These are phyloP conservation scores for Lophiostoma macrostomum DNA, from an alignment of 495 filamentous ascomycete genomes.

Conservation along the genomic window DNA sequence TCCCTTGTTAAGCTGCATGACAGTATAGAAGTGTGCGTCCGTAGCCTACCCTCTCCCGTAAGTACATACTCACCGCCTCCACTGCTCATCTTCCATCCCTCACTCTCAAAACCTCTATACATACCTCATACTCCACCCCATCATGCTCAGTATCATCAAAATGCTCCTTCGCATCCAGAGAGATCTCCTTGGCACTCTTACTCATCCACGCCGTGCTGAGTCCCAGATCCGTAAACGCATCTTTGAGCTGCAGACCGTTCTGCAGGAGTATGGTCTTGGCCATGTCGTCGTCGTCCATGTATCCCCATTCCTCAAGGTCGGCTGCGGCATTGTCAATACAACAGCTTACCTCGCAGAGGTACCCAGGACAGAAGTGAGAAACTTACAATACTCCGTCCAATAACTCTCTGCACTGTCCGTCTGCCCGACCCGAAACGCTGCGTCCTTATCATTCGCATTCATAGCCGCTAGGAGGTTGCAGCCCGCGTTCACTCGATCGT, in stretches of 20 bases:
- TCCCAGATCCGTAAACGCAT: not conserved
- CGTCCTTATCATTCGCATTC: no score
- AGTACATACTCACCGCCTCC: no score
- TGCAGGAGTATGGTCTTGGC: not conserved
- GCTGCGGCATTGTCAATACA: not conserved
- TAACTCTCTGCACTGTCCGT: not conserved
- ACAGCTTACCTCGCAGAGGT: not conserved
- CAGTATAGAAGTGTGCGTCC: not conserved
- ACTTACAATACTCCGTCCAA: not conserved
- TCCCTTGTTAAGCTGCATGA: not conserved
- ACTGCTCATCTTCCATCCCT: not conserved
- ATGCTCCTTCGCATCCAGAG: no score
- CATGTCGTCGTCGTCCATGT: not conserved
- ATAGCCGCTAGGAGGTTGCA: conserved; percentile 1
- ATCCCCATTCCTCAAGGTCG: not conserved
- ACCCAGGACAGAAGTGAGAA: not conserved
- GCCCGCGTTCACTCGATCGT: not conserved
- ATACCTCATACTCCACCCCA: no score
- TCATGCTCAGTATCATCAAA: no score
- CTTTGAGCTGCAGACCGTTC: not conserved
- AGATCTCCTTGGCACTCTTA: no score
- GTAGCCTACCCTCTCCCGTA: not conserved
- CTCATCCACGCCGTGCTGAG: not conserved
- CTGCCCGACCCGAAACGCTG: not conserved
- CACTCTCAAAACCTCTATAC: not conserved